Evolutionary conservation across 2,329 filamentous ascomycete genomes (phyloP).

Genomic region (Alternaria atra): DNA sequence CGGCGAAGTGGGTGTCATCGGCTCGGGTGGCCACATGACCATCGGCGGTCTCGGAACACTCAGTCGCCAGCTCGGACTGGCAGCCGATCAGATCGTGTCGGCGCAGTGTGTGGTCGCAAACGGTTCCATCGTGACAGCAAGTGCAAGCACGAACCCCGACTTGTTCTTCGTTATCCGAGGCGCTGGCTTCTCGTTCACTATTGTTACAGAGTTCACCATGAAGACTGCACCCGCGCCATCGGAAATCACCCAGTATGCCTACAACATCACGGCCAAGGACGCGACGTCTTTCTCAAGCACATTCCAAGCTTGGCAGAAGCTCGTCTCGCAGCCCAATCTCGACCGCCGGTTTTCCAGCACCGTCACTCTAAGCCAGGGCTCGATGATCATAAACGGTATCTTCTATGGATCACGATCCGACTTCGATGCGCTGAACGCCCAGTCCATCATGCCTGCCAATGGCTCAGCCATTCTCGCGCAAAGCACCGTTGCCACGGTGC

Average conservation of each 20-base stretch:
- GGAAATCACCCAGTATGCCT: not conserved
- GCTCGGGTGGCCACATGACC: slow-evolving; percentile 3
- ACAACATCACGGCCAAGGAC: not conserved
- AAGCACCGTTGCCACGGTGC: not conserved
- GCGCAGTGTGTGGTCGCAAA: not conserved
- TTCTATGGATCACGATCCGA: not conserved
- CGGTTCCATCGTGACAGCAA: slow-evolving; percentile 1
- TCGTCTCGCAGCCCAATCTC: not conserved
- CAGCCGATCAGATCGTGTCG: slow-evolving; percentile 1
- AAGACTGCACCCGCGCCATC: not conserved
- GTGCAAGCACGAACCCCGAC: slow-evolving; percentile 1
- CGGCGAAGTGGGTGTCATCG: slow-evolving; percentile 1
- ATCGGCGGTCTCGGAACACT: slow-evolving; percentile 7
- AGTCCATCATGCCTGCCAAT: not conserved
- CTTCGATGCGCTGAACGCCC: not conserved
- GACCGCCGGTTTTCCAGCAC: slow-evolving; percentile 3
- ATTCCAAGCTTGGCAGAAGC: not conserved
- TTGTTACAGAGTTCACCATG: slow-evolving; percentile 5
- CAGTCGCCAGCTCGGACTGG: not conserved
- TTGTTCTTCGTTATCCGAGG: slow-evolving; percentile 5
- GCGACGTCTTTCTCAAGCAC: not conserved
- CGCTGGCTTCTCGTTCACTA: slow-evolving; percentile 4
- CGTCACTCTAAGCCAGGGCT: slow-evolving; percentile 1
- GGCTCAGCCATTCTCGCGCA: not conserved
- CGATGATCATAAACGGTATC: slow-evolving; percentile 2